These are phyloP conservation scores for Baorangia bicolor DNA, from an alignment of 768 basidiomycete species.

Conservation along the genomic window DNA sequence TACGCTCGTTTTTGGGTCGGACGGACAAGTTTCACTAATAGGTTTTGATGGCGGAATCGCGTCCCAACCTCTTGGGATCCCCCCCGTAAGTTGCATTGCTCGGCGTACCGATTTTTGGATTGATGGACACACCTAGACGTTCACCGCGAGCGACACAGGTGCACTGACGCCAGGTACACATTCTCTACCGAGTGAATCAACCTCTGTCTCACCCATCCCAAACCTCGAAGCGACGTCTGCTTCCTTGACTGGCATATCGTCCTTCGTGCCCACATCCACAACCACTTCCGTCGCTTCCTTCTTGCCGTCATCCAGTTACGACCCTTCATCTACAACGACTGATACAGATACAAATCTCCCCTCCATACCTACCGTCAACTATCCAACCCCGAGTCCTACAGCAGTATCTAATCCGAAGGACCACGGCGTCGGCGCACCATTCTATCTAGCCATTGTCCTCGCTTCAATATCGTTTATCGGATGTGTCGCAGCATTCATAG, in stretches of 20 bases:
- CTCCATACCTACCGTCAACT: conserved; percentile 23
- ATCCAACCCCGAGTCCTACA: conserved; percentile 25
- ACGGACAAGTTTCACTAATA: conserved; percentile 29
- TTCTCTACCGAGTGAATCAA: background rate
- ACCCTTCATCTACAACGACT: conserved; percentile 3
- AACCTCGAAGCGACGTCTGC: conserved; percentile 21
- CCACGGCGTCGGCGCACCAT: conserved; percentile 35
- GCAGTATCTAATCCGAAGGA: conserved; percentile 18
- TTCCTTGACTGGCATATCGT: background rate
- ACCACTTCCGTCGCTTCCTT: background rate
- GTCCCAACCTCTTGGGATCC: background rate
- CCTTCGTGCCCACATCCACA: conserved; percentile 4
- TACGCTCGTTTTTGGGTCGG: conserved; percentile 27
- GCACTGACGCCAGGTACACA: conserved; percentile 1
- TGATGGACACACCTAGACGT: conserved; percentile 10
- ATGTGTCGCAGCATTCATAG: conserved; percentile 45
- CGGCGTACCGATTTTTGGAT: no score
- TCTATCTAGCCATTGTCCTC: conserved; percentile 52
- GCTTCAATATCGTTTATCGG: conserved; percentile 47
- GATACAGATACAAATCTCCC: conserved; percentile 22
- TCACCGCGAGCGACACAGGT: background rate
- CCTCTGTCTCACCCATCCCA: conserved; percentile 11
- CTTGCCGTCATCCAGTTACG: conserved; percentile 3
- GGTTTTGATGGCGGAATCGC: conserved; percentile 11
- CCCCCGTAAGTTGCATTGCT: conserved; percentile 3